Evolutionary conservation across 192 early-diverging fungal genomes (phyloP), one percentile per base, ranked within the genome.

Genomic region (Podila epigama): DNA sequence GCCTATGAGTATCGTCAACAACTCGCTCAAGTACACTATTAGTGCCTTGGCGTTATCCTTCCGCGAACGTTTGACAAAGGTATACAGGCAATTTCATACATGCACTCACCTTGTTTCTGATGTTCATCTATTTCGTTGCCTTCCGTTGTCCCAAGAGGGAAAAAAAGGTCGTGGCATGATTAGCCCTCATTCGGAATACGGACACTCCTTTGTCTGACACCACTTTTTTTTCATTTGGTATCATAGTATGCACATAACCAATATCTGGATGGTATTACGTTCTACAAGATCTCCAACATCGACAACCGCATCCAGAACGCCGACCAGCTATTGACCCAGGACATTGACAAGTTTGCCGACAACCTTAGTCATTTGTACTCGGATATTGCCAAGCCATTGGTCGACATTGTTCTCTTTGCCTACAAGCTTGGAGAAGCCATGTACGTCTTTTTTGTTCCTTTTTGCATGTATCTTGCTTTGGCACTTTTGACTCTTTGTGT

Each of bases 201-300:
- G n/a, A n/a, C n/a, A n/a, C n/a, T n/a, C n/a, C n/a, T n/a, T n/a
- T n/a, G n/a, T n/a, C n/a, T n/a, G n/a, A n/a, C n/a, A n/a, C 32
- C 44, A 48, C 20, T 37, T 31, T 51, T 50, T 52, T 36, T 4
- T 44, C 36, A 41, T 60, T 60, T 20, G 15, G 25, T 18, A 4
- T 18, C 25, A 37, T 72, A 87, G 81, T 72, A 83, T 60, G 84
- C 86, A 33, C 91, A 95, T 56, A 81, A 87, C 37, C 81, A 89
- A 69, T 94, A 94, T 65, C 67, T 93, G 35, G 77, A 81, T 57
- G 90, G 89, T 50, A 92, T 92, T 77, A 91, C 90, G 5, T 94
- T 93, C 65, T 94, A 93, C 84, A 93, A 94, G 70, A 87, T 92
- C 29, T 89, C 89, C 32, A 93, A 93, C 79, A 81, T 94, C 29